Conservation (phyloP, 2,329 filamentous ascomycete species). For the Fusarium begoniae region DNA sequence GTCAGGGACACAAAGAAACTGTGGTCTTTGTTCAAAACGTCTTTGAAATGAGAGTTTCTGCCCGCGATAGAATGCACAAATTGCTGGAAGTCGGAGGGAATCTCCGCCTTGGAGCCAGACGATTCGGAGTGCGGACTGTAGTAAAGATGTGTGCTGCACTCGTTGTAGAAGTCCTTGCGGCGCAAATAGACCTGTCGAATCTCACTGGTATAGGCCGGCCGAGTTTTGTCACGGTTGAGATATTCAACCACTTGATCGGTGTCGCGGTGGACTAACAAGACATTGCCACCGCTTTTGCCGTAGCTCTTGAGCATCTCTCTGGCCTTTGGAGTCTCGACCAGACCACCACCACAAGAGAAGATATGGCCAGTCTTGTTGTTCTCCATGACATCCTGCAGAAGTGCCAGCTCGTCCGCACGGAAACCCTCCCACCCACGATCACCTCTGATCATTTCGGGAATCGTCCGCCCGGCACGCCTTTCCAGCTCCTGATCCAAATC, state of each 20-base stretch:
- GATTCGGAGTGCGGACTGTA: conserved; percentile 74
- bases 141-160: conserved; percentile 95
- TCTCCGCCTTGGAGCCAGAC: conserved; percentile 33
- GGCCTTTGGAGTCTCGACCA: conserved; percentile 86
- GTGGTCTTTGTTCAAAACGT: conserved; percentile 64
- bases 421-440: conserved; percentile 87
- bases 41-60: conserved; percentile 57
- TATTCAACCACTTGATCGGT: conserved; percentile 90
- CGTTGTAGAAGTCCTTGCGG: conserved; percentile 86
- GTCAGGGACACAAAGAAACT: conserved; percentile 96
- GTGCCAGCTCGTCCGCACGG: conserved; percentile 77
- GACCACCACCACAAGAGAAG: conserved; percentile 92
- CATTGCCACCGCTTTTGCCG: conserved; percentile 79
- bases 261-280: conserved; percentile 87
- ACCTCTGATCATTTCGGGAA: conserved; percentile 83
- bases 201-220: conserved; percentile 91
- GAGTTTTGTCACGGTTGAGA: conserved; percentile 85
- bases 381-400: conserved; percentile 77
- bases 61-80: conserved; percentile 53
- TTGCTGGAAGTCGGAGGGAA: conserved; percentile 49
- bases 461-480: conserved; percentile 74
- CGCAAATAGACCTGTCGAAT: conserved; percentile 91
- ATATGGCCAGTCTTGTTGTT: conserved; percentile 80
- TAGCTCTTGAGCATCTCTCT: conserved; percentile 79
- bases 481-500: conserved; percentile 93